Conservation (phyloP, 2,329 filamentous ascomycete species). For the Talaromyces atroroseus region DNA sequence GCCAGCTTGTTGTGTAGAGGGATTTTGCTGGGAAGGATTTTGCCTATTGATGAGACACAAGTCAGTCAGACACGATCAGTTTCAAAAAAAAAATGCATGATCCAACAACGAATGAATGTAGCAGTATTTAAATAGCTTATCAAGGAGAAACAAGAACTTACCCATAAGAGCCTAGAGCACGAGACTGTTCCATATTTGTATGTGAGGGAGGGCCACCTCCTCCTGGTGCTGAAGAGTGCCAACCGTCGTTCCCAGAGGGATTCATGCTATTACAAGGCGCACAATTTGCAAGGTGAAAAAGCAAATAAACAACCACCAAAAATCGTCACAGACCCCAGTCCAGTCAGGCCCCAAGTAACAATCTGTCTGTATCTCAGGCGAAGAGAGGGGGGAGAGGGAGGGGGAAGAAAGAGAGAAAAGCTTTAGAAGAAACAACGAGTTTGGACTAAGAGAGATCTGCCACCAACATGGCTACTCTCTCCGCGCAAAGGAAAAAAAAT, state of each 20-base stretch:
- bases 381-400: background rate
- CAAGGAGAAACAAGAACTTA: conserved; percentile 21
- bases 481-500: conserved; percentile 7
- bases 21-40: conserved; percentile 36
- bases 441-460: conserved; percentile 20
- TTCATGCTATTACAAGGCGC: conserved; percentile 30
- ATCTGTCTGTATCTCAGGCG: background rate
- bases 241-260: conserved; percentile 38
- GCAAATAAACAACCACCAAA: background rate
- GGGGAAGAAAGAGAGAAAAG: background rate
- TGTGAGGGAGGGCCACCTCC: conserved; percentile 36
- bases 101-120: background rate
- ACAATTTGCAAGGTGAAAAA: background rate
- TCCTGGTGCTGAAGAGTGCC: conserved; percentile 34
- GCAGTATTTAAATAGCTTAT: background rate
- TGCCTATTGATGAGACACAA: conserved; percentile 23
- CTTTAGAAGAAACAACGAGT: conserved; percentile 4
- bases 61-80: conserved; percentile 3
- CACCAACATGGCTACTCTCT: conserved; percentile 24
- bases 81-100: background rate
- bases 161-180: conserved; percentile 42
- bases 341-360: background rate
- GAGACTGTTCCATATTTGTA: conserved; percentile 38
- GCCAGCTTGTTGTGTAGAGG: conserved; percentile 32
- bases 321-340: background rate